Conservation (phyloP, 1,139 yeast species). For the Cylindricascospora bacillispora region DNA sequence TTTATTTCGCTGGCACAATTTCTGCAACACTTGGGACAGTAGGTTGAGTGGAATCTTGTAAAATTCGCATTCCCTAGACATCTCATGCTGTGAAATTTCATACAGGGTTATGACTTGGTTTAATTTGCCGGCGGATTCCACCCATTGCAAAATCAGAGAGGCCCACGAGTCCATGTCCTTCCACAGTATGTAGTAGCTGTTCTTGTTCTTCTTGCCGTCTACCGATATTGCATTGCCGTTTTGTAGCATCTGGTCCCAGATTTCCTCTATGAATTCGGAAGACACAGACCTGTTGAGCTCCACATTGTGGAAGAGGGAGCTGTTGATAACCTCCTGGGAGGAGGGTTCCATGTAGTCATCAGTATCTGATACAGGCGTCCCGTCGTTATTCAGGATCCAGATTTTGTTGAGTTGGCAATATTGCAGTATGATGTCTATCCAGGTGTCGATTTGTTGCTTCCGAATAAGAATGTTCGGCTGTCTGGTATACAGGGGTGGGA, state of each 20-base stretch:
- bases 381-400: constrained; percentile 35
- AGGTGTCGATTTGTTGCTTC: constrained; percentile 51
- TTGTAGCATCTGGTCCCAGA: constrained; percentile 46
- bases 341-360: constrained; percentile 3
- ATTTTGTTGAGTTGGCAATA: constrained; percentile 48
- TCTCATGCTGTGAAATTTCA: constrained; percentile 60
- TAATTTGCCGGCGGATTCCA: constrained; percentile 64
- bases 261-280: constrained; percentile 40
- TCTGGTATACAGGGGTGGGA: constrained; percentile 85
- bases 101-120: constrained; percentile 72
- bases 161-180: constrained; percentile 70
- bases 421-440: constrained; percentile 43
- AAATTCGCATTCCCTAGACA: constrained; percentile 44
- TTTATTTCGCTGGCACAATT: constrained; percentile 51
- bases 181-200: constrained; percentile 47
- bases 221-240: constrained; percentile 27
- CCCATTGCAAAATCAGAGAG: constrained; percentile 42
- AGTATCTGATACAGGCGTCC: constrained; percentile 20
- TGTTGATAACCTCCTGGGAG: constrained; percentile 12
- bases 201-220: constrained; percentile 3
- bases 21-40: constrained; percentile 42
- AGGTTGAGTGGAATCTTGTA: constrained; percentile 48
- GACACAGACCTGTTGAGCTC: constrained; percentile 32
- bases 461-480: constrained; percentile 78
- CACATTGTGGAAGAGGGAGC: constrained; percentile 20